These are phyloP conservation scores for Alternaria metachromatica DNA, from an alignment of 2,329 filamentous ascomycete genomes.

Conservation along the genomic window DNA sequence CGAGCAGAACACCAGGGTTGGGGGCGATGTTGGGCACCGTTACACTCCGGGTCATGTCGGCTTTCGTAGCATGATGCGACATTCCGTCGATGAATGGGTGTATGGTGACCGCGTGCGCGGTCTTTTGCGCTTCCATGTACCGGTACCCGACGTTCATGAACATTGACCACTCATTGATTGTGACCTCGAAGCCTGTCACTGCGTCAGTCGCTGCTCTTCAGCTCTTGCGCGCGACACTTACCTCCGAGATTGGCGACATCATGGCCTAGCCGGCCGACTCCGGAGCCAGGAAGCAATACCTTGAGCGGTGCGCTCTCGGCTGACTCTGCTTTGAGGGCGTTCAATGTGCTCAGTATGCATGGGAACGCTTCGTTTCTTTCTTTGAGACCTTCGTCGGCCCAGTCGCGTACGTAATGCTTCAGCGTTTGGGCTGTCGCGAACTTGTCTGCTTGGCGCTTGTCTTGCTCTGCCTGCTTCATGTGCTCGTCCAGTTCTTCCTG, in stretches of 20 bases:
- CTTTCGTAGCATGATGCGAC: constrained; percentile 61
- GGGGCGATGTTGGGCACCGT: constrained; percentile 52
- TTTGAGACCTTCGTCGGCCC: constrained; percentile 57
- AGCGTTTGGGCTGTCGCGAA: constrained; percentile 60
- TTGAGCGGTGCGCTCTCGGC: constrained; percentile 31
- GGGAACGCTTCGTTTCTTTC: constrained; percentile 55
- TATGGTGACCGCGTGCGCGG: constrained; percentile 38
- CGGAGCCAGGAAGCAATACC: constrained; percentile 61
- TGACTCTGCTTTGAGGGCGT: background rate
- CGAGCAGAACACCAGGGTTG: constrained; percentile 52
- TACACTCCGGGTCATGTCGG: constrained; percentile 57
- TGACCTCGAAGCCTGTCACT: constrained; percentile 57
- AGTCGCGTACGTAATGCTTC: constrained; percentile 66
- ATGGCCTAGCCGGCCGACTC: constrained; percentile 60
- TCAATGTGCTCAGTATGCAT: constrained; percentile 41
- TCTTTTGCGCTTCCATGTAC: constrained; percentile 51
- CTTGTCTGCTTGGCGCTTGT: constrained; percentile 50
- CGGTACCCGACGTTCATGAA: constrained; percentile 65
- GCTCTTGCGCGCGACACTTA: constrained; percentile 22
- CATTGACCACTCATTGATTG: constrained; percentile 64
- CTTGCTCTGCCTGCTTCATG: constrained; percentile 49
- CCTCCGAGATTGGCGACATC: constrained; percentile 56
- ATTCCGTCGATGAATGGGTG: constrained; percentile 64
- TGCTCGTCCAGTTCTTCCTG: constrained; percentile 56
- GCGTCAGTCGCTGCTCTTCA: background rate